Evolutionary conservation across 495 filamentous ascomycete species (phyloP).

Genomic region (Trichoderma parareesei): DNA sequence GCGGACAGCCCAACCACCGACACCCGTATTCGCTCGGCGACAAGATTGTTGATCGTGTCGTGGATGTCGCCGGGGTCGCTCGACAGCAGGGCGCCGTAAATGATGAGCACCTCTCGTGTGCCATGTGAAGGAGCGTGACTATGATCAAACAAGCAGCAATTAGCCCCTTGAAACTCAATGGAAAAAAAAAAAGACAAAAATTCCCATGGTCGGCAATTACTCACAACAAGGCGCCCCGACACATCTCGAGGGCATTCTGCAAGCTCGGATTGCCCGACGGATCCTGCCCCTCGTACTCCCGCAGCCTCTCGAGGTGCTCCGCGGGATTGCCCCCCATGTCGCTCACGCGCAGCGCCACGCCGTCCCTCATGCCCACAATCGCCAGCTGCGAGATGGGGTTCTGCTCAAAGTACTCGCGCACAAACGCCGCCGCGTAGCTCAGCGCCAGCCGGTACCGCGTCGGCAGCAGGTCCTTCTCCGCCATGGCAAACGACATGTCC

Average conservation of each 20-base stretch:
- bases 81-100: slow-evolving; percentile 84
- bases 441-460: slow-evolving; percentile 75
- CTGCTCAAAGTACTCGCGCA: slow-evolving; percentile 94
- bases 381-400: slow-evolving; percentile 97
- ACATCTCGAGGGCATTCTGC: slow-evolving; percentile 95
- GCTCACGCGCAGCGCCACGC: slow-evolving; percentile 73
- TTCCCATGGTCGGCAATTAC: slow-evolving; percentile 19
- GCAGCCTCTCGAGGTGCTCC: slow-evolving; percentile 69
- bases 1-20: slow-evolving; percentile 83
- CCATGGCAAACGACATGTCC: slow-evolving; percentile 91
- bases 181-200: background rate
- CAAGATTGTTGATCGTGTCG: slow-evolving; percentile 68
- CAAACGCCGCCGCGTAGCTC: slow-evolving; percentile 78
- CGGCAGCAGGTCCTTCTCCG: slow-evolving; percentile 87
- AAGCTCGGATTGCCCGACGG: slow-evolving; percentile 83
- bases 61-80: slow-evolving; percentile 94
- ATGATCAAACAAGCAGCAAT: slow-evolving; percentile 13
- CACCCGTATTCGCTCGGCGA: slow-evolving; percentile 74
- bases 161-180: slow-evolving; percentile 14
- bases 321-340: slow-evolving; percentile 87
- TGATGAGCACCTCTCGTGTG: slow-evolving; percentile 82
- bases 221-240: slow-evolving; percentile 75
- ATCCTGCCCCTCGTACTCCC: slow-evolving; percentile 63
- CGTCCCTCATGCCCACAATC: slow-evolving; percentile 85
- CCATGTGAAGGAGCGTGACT: slow-evolving; percentile 88